Evolutionary conservation across 2,329 filamentous ascomycete species (phyloP).

Genomic region (Lasiodiplodia gonubiensis): DNA sequence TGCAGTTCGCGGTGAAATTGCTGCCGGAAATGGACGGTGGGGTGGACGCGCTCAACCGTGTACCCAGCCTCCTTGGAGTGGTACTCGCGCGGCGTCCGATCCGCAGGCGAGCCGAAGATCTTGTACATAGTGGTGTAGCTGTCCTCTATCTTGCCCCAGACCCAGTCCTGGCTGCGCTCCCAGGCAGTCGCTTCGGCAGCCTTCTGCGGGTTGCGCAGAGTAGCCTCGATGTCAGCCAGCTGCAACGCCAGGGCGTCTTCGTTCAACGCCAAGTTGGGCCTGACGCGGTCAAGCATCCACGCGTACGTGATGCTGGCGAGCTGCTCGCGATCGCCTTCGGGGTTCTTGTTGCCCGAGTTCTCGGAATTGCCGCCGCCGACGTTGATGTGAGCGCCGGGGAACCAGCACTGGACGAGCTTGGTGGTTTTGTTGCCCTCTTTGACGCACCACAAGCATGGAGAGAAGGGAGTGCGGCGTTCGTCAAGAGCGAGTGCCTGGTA

Average conservation of each 20-base stretch:
- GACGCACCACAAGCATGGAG: conserved; percentile 60
- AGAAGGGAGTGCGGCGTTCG: conserved; percentile 57
- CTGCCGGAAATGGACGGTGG: neutral
- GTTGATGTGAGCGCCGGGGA: conserved; percentile 60
- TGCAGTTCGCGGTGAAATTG: neutral
- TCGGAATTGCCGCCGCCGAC: conserved; percentile 53
- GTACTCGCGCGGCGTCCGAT: conserved; percentile 5
- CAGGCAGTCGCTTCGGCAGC: neutral
- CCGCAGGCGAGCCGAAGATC: neutral
- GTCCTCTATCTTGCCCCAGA: conserved; percentile 5
- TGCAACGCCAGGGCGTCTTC: neutral
- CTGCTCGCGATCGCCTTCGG: neutral
- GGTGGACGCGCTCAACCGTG: conserved; percentile 15
- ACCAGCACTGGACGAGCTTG: conserved; percentile 60
- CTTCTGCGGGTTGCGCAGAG: neutral
- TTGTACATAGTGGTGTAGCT: conserved; percentile 5
- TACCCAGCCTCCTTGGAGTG: neutral
- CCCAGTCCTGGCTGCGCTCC: neutral
- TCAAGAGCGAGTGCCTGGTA: conserved; percentile 63
- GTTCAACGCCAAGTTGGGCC: neutral
- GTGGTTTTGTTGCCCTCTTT: neutral
- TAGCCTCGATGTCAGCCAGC: neutral
- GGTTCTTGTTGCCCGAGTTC: conserved; percentile 28
- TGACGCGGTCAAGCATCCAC: conserved; percentile 46
- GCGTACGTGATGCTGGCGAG: conserved; percentile 48